Evolutionary conservation across 176 grass and related monocot genomes (phyloP).

Genomic region (Olyra latifolia): DNA sequence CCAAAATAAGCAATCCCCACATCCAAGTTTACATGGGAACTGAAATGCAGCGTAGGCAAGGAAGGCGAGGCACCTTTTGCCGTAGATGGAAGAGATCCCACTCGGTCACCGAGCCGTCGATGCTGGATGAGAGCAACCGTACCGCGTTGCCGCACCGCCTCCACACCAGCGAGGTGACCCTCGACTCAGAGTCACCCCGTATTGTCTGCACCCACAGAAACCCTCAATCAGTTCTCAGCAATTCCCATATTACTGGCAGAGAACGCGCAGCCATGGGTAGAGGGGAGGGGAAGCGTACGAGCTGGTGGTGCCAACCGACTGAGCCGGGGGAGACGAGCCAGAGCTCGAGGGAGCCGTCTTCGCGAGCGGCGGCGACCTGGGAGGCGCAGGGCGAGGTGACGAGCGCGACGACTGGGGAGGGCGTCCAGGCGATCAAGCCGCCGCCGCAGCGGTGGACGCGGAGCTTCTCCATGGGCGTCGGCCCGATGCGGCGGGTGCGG

Average conservation of each 20-base stretch:
- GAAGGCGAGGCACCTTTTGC: constrained; percentile 53
- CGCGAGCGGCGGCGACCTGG: constrained; percentile 79
- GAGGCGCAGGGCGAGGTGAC: constrained; percentile 66
- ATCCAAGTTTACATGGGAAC: not conserved
- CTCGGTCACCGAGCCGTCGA: constrained; percentile 78
- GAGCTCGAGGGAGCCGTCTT: constrained; percentile 82
- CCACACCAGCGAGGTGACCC: constrained; percentile 86
- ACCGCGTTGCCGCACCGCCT: constrained; percentile 28
- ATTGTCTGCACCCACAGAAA: constrained; percentile 67
- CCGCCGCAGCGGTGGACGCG: constrained; percentile 55
- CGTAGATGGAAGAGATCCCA: constrained; percentile 81
- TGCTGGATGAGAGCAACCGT: constrained; percentile 85
- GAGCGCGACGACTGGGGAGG: constrained; percentile 68
- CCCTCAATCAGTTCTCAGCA: constrained; percentile 24
- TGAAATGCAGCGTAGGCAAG: constrained; percentile 18
- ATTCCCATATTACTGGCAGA: not conserved
- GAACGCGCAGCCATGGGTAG: not conserved
- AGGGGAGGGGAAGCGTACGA: constrained; percentile 51
- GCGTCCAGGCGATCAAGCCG: constrained; percentile 64
- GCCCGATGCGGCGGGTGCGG: not conserved
- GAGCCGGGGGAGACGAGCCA: constrained; percentile 97
- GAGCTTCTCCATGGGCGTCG: constrained; percentile 71
- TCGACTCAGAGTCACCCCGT: constrained; percentile 56
- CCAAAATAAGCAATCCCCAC: not conserved
- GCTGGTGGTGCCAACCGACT: constrained; percentile 95